Evolutionary conservation across 2,329 filamentous ascomycete species (phyloP).

Genomic region (Pseudogymnoascus sp.): DNA sequence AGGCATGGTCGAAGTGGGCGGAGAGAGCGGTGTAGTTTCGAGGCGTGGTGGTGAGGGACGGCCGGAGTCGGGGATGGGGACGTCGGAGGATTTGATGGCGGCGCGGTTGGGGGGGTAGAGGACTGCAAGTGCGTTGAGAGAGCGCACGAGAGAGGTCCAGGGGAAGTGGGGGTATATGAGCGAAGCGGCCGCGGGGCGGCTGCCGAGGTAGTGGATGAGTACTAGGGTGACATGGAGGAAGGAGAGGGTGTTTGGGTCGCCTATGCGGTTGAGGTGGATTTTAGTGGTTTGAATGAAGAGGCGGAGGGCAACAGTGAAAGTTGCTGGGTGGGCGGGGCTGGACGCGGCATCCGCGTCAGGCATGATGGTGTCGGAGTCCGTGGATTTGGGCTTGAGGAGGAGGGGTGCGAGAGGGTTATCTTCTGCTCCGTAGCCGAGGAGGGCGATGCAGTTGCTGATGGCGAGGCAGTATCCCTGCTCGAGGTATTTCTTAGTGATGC

Average conservation of each 20-base stretch:
- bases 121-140: conserved; percentile 22
- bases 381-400: neutral
- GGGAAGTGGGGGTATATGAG: conserved; percentile 21
- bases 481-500: conserved; percentile 37
- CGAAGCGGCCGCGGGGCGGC: conserved; percentile 17
- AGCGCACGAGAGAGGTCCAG: conserved; percentile 19
- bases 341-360: neutral
- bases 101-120: conserved; percentile 7
- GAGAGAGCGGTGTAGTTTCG: neutral
- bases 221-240: conserved; percentile 26
- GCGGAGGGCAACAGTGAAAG: neutral
- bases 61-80: conserved; percentile 18
- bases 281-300: conserved; percentile 19
- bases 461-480: conserved; percentile 50
- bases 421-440: conserved; percentile 25
- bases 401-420: conserved; percentile 16
- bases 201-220: conserved; percentile 22
- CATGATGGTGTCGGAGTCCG: neutral
- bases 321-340: neutral
- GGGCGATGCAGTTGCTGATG: conserved; percentile 36
- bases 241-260: conserved; percentile 25
- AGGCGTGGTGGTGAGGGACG: neutral
- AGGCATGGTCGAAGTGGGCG: neutral
- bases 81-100: conserved; percentile 17
- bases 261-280: conserved; percentile 21